Base-by-base conservation (phyloP, 225 moss, liverwort and hornwort genomes). In the Physcomitrellopsis africana region DNA sequence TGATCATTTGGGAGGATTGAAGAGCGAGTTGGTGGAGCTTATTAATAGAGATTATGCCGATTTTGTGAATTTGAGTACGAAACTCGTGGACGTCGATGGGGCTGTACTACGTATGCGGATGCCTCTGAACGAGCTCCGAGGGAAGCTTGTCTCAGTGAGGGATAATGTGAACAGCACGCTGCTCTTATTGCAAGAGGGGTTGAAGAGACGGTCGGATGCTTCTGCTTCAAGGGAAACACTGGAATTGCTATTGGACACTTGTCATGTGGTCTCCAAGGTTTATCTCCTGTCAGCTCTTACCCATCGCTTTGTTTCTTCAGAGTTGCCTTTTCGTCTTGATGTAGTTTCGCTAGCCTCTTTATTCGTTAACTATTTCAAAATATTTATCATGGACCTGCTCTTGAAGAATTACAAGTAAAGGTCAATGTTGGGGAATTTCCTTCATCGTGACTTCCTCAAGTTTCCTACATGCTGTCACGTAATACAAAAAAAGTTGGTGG, bases 231-330 rank as follows among this genome's bases (percentile, higher is more conserved):
- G 93, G 64, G 90, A 92, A 72, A 89, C 90, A 57, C 58, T 96
- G 80, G 95, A 96, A 80, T 86, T 96, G 12, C 85, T 96, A 62
- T 81, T 96, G 66, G 95, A 96, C 81, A 96, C 93, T 29, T 93
- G 91, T 19, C 95, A 96, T 82, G 93, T 96, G 14, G 91, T 96
- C 67, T 96, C 91, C 46, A 96, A 96, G 95, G 94, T 94, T 66
- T n/a, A 10, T 51, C 23, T 55, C 12, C 72, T 43, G 10, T 53
- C 42, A 23, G 55, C 61, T 76, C 76, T 81, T 76, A 27, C 44
- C 41, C 27, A 19, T 70, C 24, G 8, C 27, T 7, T 65, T 49
- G 65, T 57, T 48, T 24, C 6, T 57, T 56, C 22, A 69, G 48
- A 70, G 57, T 60, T 63, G 52, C 16, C 19, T 16, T 3, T 53